Evolutionary conservation across 139 green algal species (phyloP).

Genomic region (Chloropicon primus): DNA sequence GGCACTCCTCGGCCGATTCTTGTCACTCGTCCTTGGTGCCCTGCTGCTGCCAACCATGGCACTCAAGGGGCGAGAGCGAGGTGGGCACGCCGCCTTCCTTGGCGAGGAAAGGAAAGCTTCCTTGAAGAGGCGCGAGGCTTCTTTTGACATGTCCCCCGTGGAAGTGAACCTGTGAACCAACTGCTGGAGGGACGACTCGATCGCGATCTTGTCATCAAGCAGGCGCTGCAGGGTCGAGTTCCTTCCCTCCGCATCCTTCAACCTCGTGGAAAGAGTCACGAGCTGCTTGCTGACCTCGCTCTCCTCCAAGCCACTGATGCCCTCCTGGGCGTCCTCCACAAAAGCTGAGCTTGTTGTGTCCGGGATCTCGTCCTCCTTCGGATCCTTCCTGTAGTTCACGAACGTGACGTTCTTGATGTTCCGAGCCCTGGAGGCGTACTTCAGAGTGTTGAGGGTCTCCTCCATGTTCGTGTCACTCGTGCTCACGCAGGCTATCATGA

Average conservation of each 20-base stretch:
- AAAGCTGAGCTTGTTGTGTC: too few species aligned
- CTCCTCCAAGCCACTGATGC: not conserved
- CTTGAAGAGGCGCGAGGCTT: not conserved
- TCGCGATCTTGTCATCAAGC: not conserved
- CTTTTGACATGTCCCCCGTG: not conserved
- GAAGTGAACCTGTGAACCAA: not conserved
- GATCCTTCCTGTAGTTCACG: constrained; percentile 14
- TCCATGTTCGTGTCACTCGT: constrained; percentile 25
- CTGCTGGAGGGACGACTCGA: not conserved
- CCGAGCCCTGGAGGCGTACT: constrained; percentile 26
- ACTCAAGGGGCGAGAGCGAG: not conserved
- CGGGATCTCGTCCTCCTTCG: not conserved
- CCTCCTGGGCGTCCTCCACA: too few species aligned
- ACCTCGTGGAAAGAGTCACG: not conserved
- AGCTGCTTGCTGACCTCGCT: not conserved
- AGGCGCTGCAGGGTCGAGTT: not conserved
- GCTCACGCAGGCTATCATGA: constrained; percentile 34
- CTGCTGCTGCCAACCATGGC: too few species aligned
- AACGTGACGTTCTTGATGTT: constrained; percentile 41
- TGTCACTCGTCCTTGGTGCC: too few species aligned
- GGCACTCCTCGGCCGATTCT: not conserved
- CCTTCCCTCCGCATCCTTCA: not conserved
- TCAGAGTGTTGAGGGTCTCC: constrained; percentile 37
- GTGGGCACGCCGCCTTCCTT: not conserved
- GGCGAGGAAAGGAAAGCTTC: not conserved